Percentiles rank a stretch among this genome's conserved stretches.
These are phyloP conservation scores for Phytophthora palmivora DNA, from an alignment of 352 stramenopile species.

Conservation along the genomic window DNA sequence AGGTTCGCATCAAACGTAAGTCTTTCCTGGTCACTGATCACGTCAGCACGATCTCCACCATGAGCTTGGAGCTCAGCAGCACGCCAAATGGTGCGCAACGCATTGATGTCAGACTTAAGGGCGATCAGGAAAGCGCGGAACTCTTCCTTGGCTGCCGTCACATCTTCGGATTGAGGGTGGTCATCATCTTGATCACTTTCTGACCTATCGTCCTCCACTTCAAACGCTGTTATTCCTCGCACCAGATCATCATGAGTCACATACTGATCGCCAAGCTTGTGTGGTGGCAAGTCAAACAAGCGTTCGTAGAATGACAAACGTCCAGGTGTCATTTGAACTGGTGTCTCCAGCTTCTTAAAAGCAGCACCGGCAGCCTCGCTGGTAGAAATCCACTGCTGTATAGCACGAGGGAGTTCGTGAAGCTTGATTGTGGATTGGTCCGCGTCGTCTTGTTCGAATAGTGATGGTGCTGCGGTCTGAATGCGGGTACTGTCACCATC, in stretches of 20 bases:
- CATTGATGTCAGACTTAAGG: conserved; percentile 59
- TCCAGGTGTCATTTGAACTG: conserved; percentile 19
- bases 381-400: conserved; percentile 49
- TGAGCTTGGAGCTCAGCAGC: conserved; percentile 72
- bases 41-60: conserved; percentile 28
- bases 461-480: conserved; percentile 5
- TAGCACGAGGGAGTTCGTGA: conserved; percentile 48
- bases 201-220: conserved; percentile 32
- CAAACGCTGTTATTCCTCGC: conserved; percentile 55
- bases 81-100: conserved; percentile 69
- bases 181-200: conserved; percentile 27
- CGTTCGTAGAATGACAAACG: conserved; percentile 47
- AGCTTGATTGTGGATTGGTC: conserved; percentile 60
- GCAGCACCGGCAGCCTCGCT: conserved; percentile 16
- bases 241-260: conserved; percentile 79
- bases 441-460: conserved; percentile 13
- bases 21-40: conserved; percentile 39
- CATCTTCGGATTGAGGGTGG: conserved; percentile 25
- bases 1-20: conserved; percentile 79
- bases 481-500: conserved; percentile 16
- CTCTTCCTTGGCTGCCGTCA: conserved; percentile 38
- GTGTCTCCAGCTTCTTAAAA: conserved; percentile 9
- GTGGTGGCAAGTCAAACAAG: conserved; percentile 57
- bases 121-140: conserved; percentile 52
- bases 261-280: conserved; percentile 48